Conservation (phyloP, 257 asterid genomes). For the Gardenia jasminoides region DNA sequence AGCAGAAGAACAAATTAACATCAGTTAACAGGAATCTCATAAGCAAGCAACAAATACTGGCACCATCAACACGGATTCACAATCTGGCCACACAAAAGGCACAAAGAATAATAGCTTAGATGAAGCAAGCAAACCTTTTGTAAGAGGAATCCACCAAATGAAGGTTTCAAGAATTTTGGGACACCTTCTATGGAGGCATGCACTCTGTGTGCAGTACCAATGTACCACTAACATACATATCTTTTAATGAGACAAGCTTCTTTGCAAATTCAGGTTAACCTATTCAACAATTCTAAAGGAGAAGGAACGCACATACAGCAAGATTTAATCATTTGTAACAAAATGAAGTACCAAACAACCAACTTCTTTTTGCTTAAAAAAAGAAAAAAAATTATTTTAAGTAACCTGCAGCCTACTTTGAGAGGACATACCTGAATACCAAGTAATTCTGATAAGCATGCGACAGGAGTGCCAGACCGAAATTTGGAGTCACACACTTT, state of each 20-base stretch:
- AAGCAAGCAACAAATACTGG: neutral
- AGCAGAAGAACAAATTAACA: constrained; percentile 12
- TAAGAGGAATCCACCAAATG: constrained; percentile 86
- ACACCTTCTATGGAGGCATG: constrained; percentile 95
- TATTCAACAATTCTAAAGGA: constrained; percentile 21
- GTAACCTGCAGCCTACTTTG: neutral
- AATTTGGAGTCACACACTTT: constrained; percentile 41
- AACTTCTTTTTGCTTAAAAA: too few relatives aligned
- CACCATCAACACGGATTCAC: neutral
- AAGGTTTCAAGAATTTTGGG: constrained; percentile 77
- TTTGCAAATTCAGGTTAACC: constrained; percentile 86
- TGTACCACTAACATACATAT: constrained; percentile 77
- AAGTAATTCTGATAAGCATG: constrained; percentile 71
- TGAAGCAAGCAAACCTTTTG: constrained; percentile 57
- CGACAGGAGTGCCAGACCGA: constrained; percentile 40
- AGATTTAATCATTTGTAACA: neutral
- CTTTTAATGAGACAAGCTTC: constrained; percentile 84
- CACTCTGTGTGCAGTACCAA: constrained; percentile 92
- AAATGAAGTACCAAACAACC: neutral
- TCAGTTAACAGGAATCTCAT: constrained; percentile 1
- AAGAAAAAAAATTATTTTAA: too few relatives aligned
- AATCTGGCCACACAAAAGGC: neutral
- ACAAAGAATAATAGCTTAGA: neutral
- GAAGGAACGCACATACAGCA: neutral
- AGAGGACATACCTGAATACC: constrained; percentile 55